phyloP scores from a whole-genome alignment of 345 rosid genomes.

The Laguncularia racemosa region DNA sequence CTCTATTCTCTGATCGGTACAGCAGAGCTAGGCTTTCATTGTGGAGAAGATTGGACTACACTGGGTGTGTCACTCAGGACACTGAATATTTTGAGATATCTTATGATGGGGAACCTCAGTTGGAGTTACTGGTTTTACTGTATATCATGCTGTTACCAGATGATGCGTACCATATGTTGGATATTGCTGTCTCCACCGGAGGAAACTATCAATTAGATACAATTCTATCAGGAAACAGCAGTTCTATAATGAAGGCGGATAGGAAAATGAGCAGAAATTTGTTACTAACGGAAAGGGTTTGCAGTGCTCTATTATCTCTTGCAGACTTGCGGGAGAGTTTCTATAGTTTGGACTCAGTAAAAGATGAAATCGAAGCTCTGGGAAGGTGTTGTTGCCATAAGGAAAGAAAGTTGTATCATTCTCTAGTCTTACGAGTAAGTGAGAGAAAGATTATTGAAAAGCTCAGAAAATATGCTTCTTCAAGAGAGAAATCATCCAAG shows the following conservation, averaged over 20 bases:
- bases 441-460: constrained; percentile 72
- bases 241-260: constrained; percentile 15
- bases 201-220: constrained; percentile 14
- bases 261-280: constrained; percentile 30
- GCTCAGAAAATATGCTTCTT: constrained; percentile 39
- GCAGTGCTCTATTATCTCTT: constrained; percentile 49
- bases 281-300: constrained; percentile 53
- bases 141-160: constrained; percentile 54
- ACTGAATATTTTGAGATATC: constrained; percentile 81
- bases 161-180: constrained; percentile 35
- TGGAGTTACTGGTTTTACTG: constrained; percentile 54
- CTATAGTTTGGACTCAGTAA: constrained; percentile 34
- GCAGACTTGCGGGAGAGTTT: constrained; percentile 61
- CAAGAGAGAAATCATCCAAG: constrained; percentile 1
- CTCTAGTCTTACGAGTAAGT: constrained; percentile 46
- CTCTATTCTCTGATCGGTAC: constrained; percentile 50
- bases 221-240: constrained; percentile 28
- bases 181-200: constrained; percentile 33
- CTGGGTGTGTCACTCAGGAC: constrained; percentile 54
- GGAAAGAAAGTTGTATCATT: constrained; percentile 60
- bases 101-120: constrained; percentile 61
- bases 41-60: constrained; percentile 60
- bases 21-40: constrained; percentile 57
- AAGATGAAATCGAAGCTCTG: constrained; percentile 42
- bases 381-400: constrained; percentile 19